Percentiles rank a stretch among this genome's conserved stretches.
Evolutionary conservation across 495 filamentous ascomycete genomes (phyloP).

Genomic region (Aspergillus sparsus): DNA sequence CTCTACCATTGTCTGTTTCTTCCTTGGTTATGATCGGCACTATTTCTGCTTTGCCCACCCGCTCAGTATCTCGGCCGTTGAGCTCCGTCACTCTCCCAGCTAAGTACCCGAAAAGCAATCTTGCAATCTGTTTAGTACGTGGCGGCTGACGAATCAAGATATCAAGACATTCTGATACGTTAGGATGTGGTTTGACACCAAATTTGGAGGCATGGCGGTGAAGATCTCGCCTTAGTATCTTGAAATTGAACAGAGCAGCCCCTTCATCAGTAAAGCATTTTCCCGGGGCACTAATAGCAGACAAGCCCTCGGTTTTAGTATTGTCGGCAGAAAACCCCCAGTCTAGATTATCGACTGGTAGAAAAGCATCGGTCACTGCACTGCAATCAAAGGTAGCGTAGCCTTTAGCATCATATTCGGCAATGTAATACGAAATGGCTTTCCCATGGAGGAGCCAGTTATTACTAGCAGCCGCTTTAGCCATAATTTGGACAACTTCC

Average conservation of each 20-base stretch:
- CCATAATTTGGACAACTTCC: conserved; percentile 77
- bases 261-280: conserved; percentile 81
- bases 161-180: conserved; percentile 71
- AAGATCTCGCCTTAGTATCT: conserved; percentile 70
- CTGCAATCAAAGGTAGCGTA: conserved; percentile 65
- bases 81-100: conserved; percentile 74
- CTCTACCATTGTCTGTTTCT: conserved; percentile 34
- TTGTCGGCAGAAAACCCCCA: conserved; percentile 12
- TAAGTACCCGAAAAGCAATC: conserved; percentile 77
- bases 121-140: conserved; percentile 59
- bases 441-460: conserved; percentile 59
- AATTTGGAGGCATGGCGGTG: conserved; percentile 77
- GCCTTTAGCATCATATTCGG: conserved; percentile 71
- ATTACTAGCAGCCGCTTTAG: conserved; percentile 52
- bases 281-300: conserved; percentile 61
- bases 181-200: conserved; percentile 77
- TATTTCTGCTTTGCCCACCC: conserved; percentile 62
- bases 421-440: conserved; percentile 80
- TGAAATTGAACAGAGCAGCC: conserved; percentile 74
- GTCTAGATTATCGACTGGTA: conserved; percentile 69
- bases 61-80: conserved; percentile 55
- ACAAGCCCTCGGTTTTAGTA: not conserved
- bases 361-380: conserved; percentile 60
- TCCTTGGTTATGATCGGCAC: conserved; percentile 62
- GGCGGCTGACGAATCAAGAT: conserved; percentile 71